Conservation (phyloP, 371 early-diverging fungal genomes). For the Zychaea mexicana region DNA sequence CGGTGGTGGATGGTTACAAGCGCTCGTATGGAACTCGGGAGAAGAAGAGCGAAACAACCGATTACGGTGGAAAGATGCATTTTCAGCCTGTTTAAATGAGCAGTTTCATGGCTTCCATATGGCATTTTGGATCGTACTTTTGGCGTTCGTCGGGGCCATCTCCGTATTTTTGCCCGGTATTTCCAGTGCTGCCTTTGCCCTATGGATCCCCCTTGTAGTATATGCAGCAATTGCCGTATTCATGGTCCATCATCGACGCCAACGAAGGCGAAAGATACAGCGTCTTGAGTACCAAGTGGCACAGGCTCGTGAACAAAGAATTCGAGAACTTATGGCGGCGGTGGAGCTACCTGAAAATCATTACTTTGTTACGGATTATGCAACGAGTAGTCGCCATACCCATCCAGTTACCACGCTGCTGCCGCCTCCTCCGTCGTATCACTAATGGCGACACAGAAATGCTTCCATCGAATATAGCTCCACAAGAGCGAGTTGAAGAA, state of each 20-base stretch:
- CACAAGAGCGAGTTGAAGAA: neutral
- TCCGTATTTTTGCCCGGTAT: neutral
- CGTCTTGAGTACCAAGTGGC: neutral
- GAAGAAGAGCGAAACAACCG: neutral
- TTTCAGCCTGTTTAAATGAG: neutral
- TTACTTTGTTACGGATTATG: neutral
- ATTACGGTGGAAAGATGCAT: neutral
- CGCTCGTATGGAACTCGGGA: neutral
- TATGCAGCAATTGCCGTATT: neutral
- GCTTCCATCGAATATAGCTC: too few relatives aligned
- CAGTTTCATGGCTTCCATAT: constrained; percentile 4
- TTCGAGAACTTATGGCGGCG: neutral
- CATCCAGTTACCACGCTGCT: constrained; percentile 6
- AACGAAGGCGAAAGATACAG: neutral
- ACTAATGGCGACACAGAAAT: neutral
- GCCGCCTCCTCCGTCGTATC: constrained; percentile 6
- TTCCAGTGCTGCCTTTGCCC: neutral
- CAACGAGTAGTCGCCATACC: neutral
- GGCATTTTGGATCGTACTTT: constrained; percentile 3
- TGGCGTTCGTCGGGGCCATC: constrained; percentile 4
- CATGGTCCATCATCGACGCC: neutral
- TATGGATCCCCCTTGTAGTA: neutral
- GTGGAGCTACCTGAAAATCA: constrained; percentile 3
- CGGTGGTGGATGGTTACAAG: neutral
- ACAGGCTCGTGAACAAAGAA: neutral